Conservation (phyloP, 805 yeast species). For the Sugiyamaella smithiae region DNA sequence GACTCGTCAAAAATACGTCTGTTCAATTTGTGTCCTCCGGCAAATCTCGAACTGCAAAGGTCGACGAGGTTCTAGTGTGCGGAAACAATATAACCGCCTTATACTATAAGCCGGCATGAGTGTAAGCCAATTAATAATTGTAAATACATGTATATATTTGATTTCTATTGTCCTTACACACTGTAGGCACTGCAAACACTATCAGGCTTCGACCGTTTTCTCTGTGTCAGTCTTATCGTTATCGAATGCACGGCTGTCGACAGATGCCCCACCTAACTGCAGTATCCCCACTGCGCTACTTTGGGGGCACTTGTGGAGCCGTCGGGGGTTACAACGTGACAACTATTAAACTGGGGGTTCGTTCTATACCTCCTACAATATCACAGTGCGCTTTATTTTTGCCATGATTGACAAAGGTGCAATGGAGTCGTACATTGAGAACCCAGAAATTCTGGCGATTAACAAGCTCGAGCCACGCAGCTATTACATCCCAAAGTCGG, state of each 20-base stretch:
- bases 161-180: background rate
- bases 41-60: conserved; percentile 31
- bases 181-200: background rate
- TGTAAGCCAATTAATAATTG: background rate
- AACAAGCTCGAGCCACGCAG: conserved; percentile 19
- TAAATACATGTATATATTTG: conserved; percentile 1
- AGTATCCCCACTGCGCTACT: too few relatives aligned
- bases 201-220: too few relatives aligned
- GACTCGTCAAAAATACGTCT: conserved; percentile 34
- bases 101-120: conserved; percentile 41
- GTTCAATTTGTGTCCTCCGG: conserved; percentile 26
- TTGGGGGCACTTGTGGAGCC: too few relatives aligned
- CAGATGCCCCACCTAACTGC: too few relatives aligned
- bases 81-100: conserved; percentile 63
- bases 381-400: too few relatives aligned
- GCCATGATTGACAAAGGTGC: too few relatives aligned
- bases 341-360: too few relatives aligned
- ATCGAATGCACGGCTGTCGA: too few relatives aligned
- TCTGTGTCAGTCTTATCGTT: too few relatives aligned
- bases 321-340: too few relatives aligned
- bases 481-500: conserved; percentile 18
- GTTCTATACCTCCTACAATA: too few relatives aligned
- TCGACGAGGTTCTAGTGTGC: conserved; percentile 58
- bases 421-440: conserved; percentile 18
- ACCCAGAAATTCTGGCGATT: conserved; percentile 14